A percentile compares a stretch with the other conserved stretches of the same genome.
Evolutionary conservation across 169 alveolate species (phyloP).

Genomic region (Toxoplasma gondii): DNA sequence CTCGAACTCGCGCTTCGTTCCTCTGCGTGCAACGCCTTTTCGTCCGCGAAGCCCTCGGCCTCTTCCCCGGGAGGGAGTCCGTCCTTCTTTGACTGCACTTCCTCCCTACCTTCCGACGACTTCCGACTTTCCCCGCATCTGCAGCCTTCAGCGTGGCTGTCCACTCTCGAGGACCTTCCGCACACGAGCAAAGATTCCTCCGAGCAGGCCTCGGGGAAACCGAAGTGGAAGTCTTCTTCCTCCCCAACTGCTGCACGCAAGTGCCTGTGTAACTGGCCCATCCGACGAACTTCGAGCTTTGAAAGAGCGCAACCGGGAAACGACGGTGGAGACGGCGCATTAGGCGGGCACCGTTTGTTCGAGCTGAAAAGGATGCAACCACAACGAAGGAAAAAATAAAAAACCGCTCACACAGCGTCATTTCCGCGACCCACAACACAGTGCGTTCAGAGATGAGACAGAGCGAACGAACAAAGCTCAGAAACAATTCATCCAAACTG

Average conservation of each 20-base stretch:
- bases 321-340: conserved; percentile 27
- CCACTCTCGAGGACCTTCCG: background rate
- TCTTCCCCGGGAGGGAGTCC: background rate
- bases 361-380: conserved; percentile 33
- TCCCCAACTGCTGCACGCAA: background rate
- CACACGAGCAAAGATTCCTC: background rate
- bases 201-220: background rate
- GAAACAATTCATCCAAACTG: no score
- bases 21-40: background rate
- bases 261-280: conserved; percentile 46
- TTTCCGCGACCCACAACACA: no score
- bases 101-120: background rate
- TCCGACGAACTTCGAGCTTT: conserved; percentile 17
- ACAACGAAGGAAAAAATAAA: background rate
- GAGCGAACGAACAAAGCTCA: no score
- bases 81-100: background rate
- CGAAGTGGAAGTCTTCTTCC: background rate
- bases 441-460: no score
- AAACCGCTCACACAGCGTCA: no score
- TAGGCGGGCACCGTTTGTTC: background rate
- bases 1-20: background rate
- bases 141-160: background rate
- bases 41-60: no score
- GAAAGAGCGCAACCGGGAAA: conserved; percentile 3
- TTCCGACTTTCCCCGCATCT: background rate